Conservation (phyloP, 805 yeast genomes). For the Barnettozyma botsteinii region DNA sequence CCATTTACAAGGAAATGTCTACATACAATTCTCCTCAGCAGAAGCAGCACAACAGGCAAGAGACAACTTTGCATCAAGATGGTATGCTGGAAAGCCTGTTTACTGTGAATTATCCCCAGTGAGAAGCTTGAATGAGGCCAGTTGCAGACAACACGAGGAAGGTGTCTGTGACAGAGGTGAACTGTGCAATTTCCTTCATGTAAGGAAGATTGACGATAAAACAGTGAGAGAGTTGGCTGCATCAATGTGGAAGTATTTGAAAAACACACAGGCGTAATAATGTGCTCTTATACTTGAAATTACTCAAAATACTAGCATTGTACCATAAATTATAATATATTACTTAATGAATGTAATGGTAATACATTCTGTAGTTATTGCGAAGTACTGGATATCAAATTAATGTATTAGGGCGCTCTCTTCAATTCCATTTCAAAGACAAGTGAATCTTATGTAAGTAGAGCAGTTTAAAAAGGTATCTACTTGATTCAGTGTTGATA, state of each 20-base stretch:
- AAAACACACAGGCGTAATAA: constrained; percentile 1
- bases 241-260: constrained; percentile 31
- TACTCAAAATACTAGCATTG: too few species aligned
- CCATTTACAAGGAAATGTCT: constrained; percentile 84
- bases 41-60: constrained; percentile 57
- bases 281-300: too few species aligned
- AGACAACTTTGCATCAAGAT: constrained; percentile 61
- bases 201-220: constrained; percentile 46
- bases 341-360: too few species aligned
- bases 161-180: constrained; percentile 71
- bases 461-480: too few species aligned
- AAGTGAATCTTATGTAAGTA: too few species aligned
- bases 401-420: too few species aligned
- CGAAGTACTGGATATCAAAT: too few species aligned
- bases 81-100: constrained; percentile 79
- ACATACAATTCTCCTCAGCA: constrained; percentile 51
- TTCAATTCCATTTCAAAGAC: too few species aligned
- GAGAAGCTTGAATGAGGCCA: constrained; percentile 58
- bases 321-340: too few species aligned
- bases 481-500: too few species aligned
- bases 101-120: constrained; percentile 79
- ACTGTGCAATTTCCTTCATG: constrained; percentile 84
- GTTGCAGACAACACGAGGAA: constrained; percentile 72
- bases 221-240: constrained; percentile 37
- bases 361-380: too few species aligned